phyloP scores from a whole-genome alignment of 179 eudicot species.

The Nepenthes alata region DNA sequence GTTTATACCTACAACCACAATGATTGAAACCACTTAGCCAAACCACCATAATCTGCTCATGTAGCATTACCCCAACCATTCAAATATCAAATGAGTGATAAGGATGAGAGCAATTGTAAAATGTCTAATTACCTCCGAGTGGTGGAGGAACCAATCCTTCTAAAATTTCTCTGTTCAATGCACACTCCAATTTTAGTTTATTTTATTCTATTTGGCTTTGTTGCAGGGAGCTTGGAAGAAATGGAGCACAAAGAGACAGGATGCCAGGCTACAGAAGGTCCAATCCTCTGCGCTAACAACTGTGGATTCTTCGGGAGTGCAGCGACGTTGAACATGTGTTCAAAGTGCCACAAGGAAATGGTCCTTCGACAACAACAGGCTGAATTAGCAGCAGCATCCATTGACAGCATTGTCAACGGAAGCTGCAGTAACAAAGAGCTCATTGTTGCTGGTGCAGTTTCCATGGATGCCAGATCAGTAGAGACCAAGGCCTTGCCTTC shows the following conservation, averaged over 20 bases:
- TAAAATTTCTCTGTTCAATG: too few species aligned
- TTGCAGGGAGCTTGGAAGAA: neutral
- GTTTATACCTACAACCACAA: too few species aligned
- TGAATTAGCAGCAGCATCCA: slow-evolving; percentile 47
- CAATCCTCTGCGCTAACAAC: slow-evolving; percentile 59
- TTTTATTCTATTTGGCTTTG: neutral
- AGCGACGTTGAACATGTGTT: slow-evolving; percentile 71
- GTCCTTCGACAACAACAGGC: slow-evolving; percentile 48
- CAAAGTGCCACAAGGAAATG: slow-evolving; percentile 70
- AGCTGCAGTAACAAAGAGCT: slow-evolving; percentile 26
- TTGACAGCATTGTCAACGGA: slow-evolving; percentile 49
- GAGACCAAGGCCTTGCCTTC: slow-evolving; percentile 14
- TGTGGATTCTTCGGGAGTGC: slow-evolving; percentile 82
- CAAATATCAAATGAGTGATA: too few species aligned
- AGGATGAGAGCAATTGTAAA: too few species aligned
- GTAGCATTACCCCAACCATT: too few species aligned
- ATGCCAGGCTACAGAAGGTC: slow-evolving; percentile 61
- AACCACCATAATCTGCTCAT: too few species aligned
- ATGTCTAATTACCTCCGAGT: too few species aligned
- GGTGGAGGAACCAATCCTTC: too few species aligned
- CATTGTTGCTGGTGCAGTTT: slow-evolving; percentile 9
- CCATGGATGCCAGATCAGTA: slow-evolving; percentile 11
- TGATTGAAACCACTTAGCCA: too few species aligned
- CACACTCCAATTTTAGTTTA: neutral
- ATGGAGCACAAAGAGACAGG: slow-evolving; percentile 72